Conservation (phyloP, 805 yeast genomes). For the Metschnikowia cubensis region DNA sequence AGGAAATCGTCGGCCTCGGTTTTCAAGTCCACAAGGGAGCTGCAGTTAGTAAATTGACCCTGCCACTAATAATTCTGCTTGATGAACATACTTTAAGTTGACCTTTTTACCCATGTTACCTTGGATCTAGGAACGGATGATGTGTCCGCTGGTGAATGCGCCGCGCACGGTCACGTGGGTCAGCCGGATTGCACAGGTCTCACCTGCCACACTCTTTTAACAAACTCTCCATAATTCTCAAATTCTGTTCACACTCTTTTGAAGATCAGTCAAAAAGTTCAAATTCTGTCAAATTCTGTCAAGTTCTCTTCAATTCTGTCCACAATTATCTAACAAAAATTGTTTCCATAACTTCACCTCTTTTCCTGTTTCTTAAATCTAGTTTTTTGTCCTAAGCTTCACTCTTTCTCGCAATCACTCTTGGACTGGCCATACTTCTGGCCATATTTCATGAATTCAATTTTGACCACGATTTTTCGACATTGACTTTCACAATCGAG, state of each 20-base stretch:
- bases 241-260: too few species aligned
- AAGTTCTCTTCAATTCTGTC: too few species aligned
- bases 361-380: background rate
- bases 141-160: background rate
- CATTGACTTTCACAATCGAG: background rate
- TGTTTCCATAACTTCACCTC: background rate
- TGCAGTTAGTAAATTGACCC: slow-evolving; percentile 13
- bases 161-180: slow-evolving; percentile 1
- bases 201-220: too few species aligned
- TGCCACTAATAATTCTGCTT: background rate
- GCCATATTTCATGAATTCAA: too few species aligned
- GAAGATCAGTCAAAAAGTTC: too few species aligned
- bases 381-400: too few species aligned
- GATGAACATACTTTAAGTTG: slow-evolving; percentile 23
- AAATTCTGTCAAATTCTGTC: too few species aligned
- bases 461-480: background rate
- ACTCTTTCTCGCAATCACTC: too few species aligned
- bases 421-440: too few species aligned
- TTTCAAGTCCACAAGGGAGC: slow-evolving; percentile 47
- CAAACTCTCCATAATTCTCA: too few species aligned
- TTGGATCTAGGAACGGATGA: background rate
- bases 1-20: slow-evolving; percentile 49
- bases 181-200: too few species aligned
- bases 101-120: slow-evolving; percentile 21
- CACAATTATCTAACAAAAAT: too few species aligned